These are phyloP conservation scores for Aspergillus neoniger DNA, from an alignment of 2,329 filamentous ascomycete species.

Conservation along the genomic window DNA sequence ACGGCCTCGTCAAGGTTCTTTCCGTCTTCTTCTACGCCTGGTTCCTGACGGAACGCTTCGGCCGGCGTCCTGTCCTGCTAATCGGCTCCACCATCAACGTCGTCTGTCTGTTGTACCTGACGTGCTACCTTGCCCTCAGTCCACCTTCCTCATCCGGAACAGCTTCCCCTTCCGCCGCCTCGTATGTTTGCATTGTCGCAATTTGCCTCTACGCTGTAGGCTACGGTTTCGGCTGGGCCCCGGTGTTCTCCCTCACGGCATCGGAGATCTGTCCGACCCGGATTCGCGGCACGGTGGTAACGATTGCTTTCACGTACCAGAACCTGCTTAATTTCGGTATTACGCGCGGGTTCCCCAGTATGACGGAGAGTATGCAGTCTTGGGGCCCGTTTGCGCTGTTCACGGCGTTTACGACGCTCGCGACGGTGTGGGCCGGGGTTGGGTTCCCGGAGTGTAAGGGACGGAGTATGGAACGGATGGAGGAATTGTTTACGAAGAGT, in stretches of 20 bases:
- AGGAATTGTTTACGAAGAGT: not conserved
- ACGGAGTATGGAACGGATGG: slow-evolving; percentile 18
- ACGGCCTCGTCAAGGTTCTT: slow-evolving; percentile 22
- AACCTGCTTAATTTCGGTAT: slow-evolving; percentile 27
- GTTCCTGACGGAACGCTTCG: slow-evolving; percentile 24
- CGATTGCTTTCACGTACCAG: slow-evolving; percentile 25
- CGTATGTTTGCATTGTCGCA: slow-evolving; percentile 23
- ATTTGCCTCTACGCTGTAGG: slow-evolving; percentile 28
- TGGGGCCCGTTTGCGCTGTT: slow-evolving; percentile 25
- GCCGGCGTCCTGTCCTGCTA: slow-evolving; percentile 29
- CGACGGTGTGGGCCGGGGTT: slow-evolving; percentile 20
- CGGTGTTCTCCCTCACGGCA: slow-evolving; percentile 22
- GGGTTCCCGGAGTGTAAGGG: slow-evolving; percentile 24
- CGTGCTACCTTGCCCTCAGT: slow-evolving; percentile 20
- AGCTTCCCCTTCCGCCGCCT: slow-evolving; percentile 15
- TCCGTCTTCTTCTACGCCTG: slow-evolving; percentile 26
- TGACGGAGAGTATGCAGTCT: slow-evolving; percentile 20
- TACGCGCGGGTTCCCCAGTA: slow-evolving; percentile 21
- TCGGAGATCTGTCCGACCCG: slow-evolving; percentile 26
- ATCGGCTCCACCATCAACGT: slow-evolving; percentile 25
- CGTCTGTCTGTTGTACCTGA: slow-evolving; percentile 22
- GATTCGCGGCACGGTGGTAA: slow-evolving; percentile 21
- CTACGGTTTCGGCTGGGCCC: slow-evolving; percentile 25
- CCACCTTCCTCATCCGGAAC: slow-evolving; percentile 11
- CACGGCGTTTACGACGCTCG: slow-evolving; percentile 17